phyloP scores from a whole-genome alignment of 768 basidiomycete genomes.

The Hericium coralloides region DNA sequence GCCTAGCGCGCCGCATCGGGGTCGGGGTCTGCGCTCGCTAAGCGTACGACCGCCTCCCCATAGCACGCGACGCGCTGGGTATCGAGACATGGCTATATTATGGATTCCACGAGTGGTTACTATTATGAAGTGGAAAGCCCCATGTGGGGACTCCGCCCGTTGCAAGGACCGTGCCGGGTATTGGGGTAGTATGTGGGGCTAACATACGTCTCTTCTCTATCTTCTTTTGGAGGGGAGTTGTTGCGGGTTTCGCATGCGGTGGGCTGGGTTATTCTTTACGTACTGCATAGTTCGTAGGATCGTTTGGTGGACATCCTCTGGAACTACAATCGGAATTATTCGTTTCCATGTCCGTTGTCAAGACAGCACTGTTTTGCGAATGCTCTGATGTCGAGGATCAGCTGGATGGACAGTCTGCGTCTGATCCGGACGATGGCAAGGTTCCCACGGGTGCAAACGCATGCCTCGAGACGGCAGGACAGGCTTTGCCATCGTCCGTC shows the following conservation, averaged over 20 bases:
- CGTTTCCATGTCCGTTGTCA: neutral
- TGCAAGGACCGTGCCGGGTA: conserved; percentile 68
- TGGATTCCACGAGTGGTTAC: conserved; percentile 31
- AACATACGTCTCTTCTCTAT: conserved; percentile 31
- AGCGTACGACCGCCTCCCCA: conserved; percentile 1
- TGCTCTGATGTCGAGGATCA: neutral
- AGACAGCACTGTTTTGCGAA: neutral
- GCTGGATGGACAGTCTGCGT: neutral
- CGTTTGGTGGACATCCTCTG: neutral
- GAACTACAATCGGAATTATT: neutral
- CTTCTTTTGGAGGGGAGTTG: neutral
- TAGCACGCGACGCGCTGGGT: too few relatives aligned
- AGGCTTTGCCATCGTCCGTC: neutral
- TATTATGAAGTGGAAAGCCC: conserved; percentile 31
- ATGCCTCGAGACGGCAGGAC: neutral
- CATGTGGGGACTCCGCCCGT: conserved; percentile 75
- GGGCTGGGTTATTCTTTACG: too few relatives aligned
- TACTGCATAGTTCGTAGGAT: neutral
- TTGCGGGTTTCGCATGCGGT: too few relatives aligned
- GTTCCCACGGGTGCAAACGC: neutral
- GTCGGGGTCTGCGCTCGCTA: neutral
- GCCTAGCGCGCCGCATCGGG: neutral
- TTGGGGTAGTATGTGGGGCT: conserved; percentile 80
- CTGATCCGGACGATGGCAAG: too few relatives aligned
- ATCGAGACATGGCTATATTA: conserved; percentile 34